Conservation (phyloP, 176 grass and related monocot species). For the Oryza meyeriana region DNA sequence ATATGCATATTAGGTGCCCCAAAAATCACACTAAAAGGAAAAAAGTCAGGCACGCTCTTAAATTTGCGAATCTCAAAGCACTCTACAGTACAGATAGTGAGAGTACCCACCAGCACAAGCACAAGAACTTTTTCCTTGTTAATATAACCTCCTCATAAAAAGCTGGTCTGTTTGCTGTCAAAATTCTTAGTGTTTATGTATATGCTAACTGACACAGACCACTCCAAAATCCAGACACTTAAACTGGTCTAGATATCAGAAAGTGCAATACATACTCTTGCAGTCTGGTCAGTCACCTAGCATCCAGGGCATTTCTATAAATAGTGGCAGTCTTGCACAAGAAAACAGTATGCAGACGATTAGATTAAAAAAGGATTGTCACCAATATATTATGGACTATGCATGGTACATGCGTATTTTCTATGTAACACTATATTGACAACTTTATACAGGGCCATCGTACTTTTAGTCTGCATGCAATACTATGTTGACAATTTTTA, state of each 20-base stretch:
- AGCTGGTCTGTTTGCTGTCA: not conserved
- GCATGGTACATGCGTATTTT: constrained; percentile 15
- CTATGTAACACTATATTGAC: not conserved
- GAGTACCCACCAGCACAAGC: not conserved
- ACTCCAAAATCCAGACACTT: not conserved
- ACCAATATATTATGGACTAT: not conserved
- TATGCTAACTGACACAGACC: not conserved
- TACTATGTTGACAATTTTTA: not conserved
- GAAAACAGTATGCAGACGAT: not conserved
- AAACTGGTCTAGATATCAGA: constrained; percentile 4
- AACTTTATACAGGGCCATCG: not conserved
- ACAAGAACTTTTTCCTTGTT: not conserved
- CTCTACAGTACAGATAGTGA: not conserved
- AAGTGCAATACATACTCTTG: not conserved
- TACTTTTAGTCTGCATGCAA: not conserved
- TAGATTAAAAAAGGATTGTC: not conserved
- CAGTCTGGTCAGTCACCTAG: not conserved
- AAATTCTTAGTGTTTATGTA: not conserved
- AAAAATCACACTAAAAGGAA: not conserved
- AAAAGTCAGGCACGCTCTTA: not conserved
- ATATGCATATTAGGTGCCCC: not conserved
- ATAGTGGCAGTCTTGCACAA: constrained; percentile 6
- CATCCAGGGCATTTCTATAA: constrained; percentile 9
- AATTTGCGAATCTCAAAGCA: not conserved
- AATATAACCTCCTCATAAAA: not conserved